phyloP scores from a whole-genome alignment of 169 alveolate species.

The Plasmodium fragile region DNA sequence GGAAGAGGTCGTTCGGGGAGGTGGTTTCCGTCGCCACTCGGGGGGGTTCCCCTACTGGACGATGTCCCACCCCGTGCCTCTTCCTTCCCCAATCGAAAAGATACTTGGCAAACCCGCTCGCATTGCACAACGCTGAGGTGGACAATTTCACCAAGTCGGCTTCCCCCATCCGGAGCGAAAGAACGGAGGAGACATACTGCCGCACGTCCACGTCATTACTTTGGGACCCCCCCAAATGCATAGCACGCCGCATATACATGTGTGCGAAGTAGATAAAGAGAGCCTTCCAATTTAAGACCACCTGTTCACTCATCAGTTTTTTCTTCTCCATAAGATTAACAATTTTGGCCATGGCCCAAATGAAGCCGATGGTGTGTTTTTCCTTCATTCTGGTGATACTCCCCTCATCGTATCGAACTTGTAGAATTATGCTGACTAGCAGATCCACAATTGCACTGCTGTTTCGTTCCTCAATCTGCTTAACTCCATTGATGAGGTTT shows the following conservation, averaged over 20 bases:
- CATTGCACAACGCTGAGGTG: neutral
- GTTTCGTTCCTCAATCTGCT: neutral
- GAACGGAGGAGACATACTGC: constrained; percentile 35
- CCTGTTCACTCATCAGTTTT: neutral
- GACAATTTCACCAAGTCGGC: neutral
- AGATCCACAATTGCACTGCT: neutral
- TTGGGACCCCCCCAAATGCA: neutral
- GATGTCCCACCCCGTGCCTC: neutral
- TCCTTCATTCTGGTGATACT: constrained; percentile 11
- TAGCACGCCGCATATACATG: neutral
- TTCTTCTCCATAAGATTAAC: constrained; percentile 16
- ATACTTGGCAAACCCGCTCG: neutral
- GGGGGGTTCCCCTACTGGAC: neutral
- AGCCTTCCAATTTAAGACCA: constrained; percentile 2
- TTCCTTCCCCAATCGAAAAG: neutral
- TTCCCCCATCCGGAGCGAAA: neutral
- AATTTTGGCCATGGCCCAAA: constrained; percentile 35
- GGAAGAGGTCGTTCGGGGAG: neutral
- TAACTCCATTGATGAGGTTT: neutral
- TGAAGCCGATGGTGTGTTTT: constrained; percentile 41
- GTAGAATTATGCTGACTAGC: constrained; percentile 1
- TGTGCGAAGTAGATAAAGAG: constrained; percentile 12
- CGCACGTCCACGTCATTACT: neutral
- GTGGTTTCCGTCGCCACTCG: neutral
- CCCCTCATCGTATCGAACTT: neutral